Evolutionary conservation across 1,284 basidiomycete genomes (phyloP), one percentile per base, ranked within the genome.

Genomic region (Hemileia vastatrix): DNA sequence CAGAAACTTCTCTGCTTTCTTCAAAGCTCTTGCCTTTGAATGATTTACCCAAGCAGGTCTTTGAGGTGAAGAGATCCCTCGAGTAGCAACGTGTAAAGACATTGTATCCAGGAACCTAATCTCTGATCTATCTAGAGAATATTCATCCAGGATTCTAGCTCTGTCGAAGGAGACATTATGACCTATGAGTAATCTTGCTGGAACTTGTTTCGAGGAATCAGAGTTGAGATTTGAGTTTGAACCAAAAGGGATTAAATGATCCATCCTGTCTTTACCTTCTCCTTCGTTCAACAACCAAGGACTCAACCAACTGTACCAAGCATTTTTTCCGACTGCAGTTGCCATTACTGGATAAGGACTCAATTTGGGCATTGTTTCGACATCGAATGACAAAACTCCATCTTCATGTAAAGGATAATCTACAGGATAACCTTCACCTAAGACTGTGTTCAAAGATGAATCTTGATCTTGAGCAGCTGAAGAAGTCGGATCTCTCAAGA

Each of bases 91-190:
- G 74, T 98, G 93, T 6, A 98, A 80, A 1, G 90, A 85, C 84
- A 97, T 90, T 0, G 94, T 98, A 74, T 97, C 94, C 44, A 97
- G 77, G 76, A 88, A 98, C 1, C 94, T 84, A 23, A 83, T 92
- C 51, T 81, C 77, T 0, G 87, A 87, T 0, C 82, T 80, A 0
- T 79, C 71, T 3, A 96, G 76, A 60, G 79, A 78, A 74, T 98
- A 97, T 75, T 98, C 94, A 66, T 95, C 89, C 19, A 78, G 75
- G 13, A 95, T 80, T 13, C 92, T 82, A 4, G 83, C 86, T 6
- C 93, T 84, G 76, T 98, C 94, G 75, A 91, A 97, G 1, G 91
- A 88, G 31, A 97, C 87, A 72, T 96, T 94, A 77, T 98, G 94
- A 1, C 94, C 93, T 15, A 97, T 83, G 32, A 95, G 79, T 19